These are phyloP conservation scores for Lepidium aucheri DNA, from an alignment of 345 rosid genomes.

Conservation along the genomic window DNA sequence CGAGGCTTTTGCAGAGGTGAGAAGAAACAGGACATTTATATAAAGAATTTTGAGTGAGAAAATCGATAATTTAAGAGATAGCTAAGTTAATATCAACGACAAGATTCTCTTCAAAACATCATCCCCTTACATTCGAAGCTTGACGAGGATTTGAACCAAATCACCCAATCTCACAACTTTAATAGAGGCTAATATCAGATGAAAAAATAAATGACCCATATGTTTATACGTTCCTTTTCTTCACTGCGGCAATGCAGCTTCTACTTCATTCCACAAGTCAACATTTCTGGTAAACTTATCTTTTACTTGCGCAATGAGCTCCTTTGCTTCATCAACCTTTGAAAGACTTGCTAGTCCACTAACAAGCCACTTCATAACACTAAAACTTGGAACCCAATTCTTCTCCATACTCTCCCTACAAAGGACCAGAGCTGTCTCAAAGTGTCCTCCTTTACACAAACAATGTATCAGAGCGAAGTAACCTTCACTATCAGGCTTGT, in stretches of 20 bases:
- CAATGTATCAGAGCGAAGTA: conserved; percentile 45
- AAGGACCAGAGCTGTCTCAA: conserved; percentile 46
- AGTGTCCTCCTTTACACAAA: conserved; percentile 52
- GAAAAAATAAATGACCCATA: not conserved
- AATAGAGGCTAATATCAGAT: not conserved
- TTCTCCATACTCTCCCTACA: conserved; percentile 55
- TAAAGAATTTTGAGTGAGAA: not conserved
- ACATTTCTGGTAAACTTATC: conserved; percentile 39
- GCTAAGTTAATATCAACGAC: not conserved
- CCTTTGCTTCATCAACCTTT: conserved; percentile 54
- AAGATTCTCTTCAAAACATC: not conserved
- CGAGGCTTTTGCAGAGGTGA: no score
- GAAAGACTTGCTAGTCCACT: conserved; percentile 46
- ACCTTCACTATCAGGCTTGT: conserved; percentile 35
- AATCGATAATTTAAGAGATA: not conserved
- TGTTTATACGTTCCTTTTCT: not conserved
- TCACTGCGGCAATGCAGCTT: conserved; percentile 55
- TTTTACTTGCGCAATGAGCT: conserved; percentile 45
- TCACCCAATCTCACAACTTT: not conserved
- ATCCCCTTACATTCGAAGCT: not conserved
- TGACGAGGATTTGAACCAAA: not conserved
- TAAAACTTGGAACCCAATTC: conserved; percentile 61
- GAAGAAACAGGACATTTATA: no score
- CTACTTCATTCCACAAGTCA: conserved; percentile 66
- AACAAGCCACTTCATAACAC: conserved; percentile 58